Base-by-base conservation (phyloP, 2,329 filamentous ascomycete species). In the Coniella lustricola region DNA sequence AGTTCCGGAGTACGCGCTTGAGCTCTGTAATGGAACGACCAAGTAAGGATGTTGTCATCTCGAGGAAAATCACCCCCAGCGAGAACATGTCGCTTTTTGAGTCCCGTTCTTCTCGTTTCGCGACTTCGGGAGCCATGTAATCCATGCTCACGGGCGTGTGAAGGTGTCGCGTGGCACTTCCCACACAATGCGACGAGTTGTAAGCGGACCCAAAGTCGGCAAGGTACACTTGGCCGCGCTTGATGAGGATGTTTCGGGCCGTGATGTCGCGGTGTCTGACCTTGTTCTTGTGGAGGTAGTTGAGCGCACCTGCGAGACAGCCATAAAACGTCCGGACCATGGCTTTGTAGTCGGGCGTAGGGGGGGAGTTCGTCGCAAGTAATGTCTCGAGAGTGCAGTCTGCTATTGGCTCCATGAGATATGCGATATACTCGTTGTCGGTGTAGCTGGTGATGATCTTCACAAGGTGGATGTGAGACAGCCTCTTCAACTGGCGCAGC, bases 41-140 rank as follows among this genome's bases (percentile, higher is more conserved):
- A 3, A 55, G 52, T 13, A 55, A 44, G n/a, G 31, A 46, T n/a
- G 51, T 54, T 13, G 54, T 54, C 54, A 55, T 55, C 46, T 52
- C 46, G 10, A 55, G 45, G 37, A 54, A 55, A 5, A 55, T 33
- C 8, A 52, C 44, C 14, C 54, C 54, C 21, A 55, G 44, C 4
- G 54, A 55, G 46, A 50, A 55, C 54, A 55, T 55, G 34, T 55
- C 54, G 36, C 49, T 54, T 14, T 41, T 35, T 7, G 46, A 46
- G 3, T 52, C 52, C 20, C 43, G 49, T 29, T 52, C 49, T 18
- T 51, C 54, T 4, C 36, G 29, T 22, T 48, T 52, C 4, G 46
- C 51, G 8, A 55, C 33, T 39, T 55, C 54, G 4, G 54, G 54
- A 14, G 54, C 52, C 49, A 54, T 54, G 21, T 52, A 55, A 33